Base-by-base conservation (phyloP, 148 eudicot genomes). In the Pouteria glomerata region DNA sequence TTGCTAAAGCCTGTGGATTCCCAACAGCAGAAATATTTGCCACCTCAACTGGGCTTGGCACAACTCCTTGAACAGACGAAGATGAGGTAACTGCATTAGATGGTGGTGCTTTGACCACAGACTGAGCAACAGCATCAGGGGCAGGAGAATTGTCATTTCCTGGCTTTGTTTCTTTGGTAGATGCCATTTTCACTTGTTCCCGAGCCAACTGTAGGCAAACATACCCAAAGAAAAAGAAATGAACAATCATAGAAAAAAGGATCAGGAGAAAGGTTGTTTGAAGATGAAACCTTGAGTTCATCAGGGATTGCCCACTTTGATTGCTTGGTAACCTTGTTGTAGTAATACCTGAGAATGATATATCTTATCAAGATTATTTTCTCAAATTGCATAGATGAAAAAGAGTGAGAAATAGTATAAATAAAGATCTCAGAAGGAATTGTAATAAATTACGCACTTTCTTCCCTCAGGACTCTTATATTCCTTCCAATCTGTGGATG, bases 401-500 rank as follows among this genome's bases (percentile, higher is more conserved):
- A 33, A 12, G 4, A 53, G 13, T 51, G 45, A 24, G 56, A 57
- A 69, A 63, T 47, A 62, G 27, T 51, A 52, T 24, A 66, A 21
- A 63, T 24, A 44, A 39, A 53, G 57, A 51, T 69, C 56, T 68
- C 23, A 57, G 58, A 53, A 73, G 37, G 1, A 33, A 63, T 34
- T 67, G 62, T 37, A 45, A 48, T 44, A 56, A 67, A 44, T 70
- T 34, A 70, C 89, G 57, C 76, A 96, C 99, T 81, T 96, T 77
- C 85, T 84, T 77, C 97, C 97, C 66, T 84, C 89, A 68, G 90
- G 92, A 73, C 93, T 84, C 12, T 69, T 81, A 70, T 73, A 82
- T 76, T 96, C 99, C 81, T 81, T 87, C 99, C 99, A 96, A 77
- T 96, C 87, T 76, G 99, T 96, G 67, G 97, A 77, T 62, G 97